A percentile compares a stretch with the other conserved stretches of the same genome.
phyloP scores from a whole-genome alignment of 495 filamentous ascomycete genomes.

The Hypoxylon lienhwacheense region DNA sequence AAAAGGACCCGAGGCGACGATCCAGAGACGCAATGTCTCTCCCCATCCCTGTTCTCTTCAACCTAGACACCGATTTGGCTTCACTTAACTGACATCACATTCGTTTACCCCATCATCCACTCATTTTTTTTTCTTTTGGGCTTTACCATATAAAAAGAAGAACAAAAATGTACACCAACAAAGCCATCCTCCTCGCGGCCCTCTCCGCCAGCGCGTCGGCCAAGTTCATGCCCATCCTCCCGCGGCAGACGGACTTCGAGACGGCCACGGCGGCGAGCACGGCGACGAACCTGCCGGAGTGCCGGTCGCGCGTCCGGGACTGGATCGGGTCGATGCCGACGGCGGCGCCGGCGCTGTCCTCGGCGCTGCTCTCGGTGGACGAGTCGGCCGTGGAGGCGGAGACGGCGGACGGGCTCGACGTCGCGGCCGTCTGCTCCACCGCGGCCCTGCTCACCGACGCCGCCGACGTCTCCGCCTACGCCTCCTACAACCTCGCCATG shows the following conservation, averaged over 20 bases:
- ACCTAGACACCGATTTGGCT: background rate
- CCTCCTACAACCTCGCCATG: slow-evolving; percentile 17
- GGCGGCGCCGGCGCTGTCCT: slow-evolving; percentile 4
- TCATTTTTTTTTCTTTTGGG: background rate
- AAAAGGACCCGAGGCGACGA: slow-evolving; percentile 16
- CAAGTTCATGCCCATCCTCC: slow-evolving; percentile 1
- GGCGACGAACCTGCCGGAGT: slow-evolving; percentile 16
- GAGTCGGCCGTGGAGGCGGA: too few species aligned
- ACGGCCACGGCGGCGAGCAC: background rate
- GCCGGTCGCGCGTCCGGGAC: slow-evolving; percentile 9
- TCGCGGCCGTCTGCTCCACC: slow-evolving; percentile 13
- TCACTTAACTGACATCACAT: background rate
- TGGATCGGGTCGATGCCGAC: slow-evolving; percentile 10
- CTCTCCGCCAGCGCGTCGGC: slow-evolving; percentile 17
- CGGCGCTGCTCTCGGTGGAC: background rate
- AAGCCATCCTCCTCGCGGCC: slow-evolving; percentile 16
- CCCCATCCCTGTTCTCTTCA: background rate
- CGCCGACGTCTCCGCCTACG: slow-evolving; percentile 9
- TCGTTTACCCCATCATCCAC: slow-evolving; percentile 6
- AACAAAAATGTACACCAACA: slow-evolving; percentile 23
- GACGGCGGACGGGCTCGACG: slow-evolving; percentile 4
- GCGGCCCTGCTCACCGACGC: background rate
- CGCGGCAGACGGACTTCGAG: slow-evolving; percentile 7
- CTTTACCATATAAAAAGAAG: background rate
- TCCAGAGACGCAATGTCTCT: background rate